Percentiles rank a stretch among this genome's conserved stretches.
These are phyloP conservation scores for Chloropicon primus DNA, from an alignment of 139 green algal genomes.

Conservation along the genomic window DNA sequence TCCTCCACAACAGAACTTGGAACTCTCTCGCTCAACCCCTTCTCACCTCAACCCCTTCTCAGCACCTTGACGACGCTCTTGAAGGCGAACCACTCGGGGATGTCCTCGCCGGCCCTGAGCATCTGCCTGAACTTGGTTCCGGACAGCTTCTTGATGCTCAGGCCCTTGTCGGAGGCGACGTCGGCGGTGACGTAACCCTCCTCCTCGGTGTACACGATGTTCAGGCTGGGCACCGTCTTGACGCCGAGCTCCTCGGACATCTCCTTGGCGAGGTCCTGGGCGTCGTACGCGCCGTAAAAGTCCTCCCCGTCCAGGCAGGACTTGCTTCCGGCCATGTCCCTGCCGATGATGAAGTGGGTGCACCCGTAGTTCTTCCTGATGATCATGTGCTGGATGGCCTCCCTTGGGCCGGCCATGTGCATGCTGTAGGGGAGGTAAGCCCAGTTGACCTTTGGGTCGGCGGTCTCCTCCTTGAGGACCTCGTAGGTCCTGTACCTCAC, in stretches of 20 bases:
- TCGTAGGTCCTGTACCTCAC: constrained; percentile 70
- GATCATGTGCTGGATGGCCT: constrained; percentile 93
- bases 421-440: constrained; percentile 90
- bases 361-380: constrained; percentile 90
- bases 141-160: constrained; percentile 70
- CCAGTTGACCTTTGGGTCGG: constrained; percentile 54
- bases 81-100: constrained; percentile 96
- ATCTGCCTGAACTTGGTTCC: constrained; percentile 86
- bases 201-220: constrained; percentile 76
- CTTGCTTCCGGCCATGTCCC: constrained; percentile 90
- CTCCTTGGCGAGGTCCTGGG: constrained; percentile 53
- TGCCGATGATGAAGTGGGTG: constrained; percentile 92
- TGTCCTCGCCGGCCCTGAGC: constrained; percentile 18
- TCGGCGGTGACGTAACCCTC: constrained; percentile 73
- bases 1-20: too few species aligned
- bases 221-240: constrained; percentile 72
- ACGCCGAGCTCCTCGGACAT: constrained; percentile 61
- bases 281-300: constrained; percentile 17
- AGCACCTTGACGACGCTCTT: constrained; percentile 85
- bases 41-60: too few species aligned
- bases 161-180: constrained; percentile 47
- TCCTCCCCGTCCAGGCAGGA: constrained; percentile 17
- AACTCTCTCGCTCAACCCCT: too few species aligned
- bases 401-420: constrained; percentile 84
- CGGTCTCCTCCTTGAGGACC: constrained; percentile 74